Conservation (phyloP, 345 rosid species). For the Eutrema yunnanense region DNA sequence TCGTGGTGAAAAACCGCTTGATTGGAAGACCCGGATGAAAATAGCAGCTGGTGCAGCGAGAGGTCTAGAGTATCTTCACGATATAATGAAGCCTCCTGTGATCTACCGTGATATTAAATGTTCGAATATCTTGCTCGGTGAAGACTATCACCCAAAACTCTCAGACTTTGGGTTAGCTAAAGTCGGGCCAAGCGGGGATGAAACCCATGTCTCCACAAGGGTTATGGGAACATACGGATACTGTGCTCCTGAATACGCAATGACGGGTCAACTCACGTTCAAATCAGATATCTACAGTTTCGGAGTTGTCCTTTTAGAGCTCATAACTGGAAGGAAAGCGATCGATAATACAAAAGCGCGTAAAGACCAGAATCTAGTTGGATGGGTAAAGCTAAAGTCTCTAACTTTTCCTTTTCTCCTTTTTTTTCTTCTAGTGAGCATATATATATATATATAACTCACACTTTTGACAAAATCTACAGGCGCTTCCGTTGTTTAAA, state of each 20-base stretch:
- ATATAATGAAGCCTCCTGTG: slow-evolving; percentile 60
- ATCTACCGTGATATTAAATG: slow-evolving; percentile 84
- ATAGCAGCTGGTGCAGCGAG: slow-evolving; percentile 82
- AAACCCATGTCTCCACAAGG: slow-evolving; percentile 86
- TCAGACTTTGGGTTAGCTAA: slow-evolving; percentile 81
- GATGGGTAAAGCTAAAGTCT: slow-evolving; percentile 53
- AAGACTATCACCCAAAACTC: slow-evolving; percentile 38
- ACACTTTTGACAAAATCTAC: slow-evolving; percentile 11
- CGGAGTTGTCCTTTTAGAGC: slow-evolving; percentile 78
- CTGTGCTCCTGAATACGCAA: slow-evolving; percentile 42
- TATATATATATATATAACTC: not conserved
- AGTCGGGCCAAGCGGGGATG: slow-evolving; percentile 81
- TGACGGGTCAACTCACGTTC: slow-evolving; percentile 76
- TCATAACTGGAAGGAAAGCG: slow-evolving; percentile 80
- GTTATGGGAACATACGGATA: slow-evolving; percentile 95
- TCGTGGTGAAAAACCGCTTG: slow-evolving; percentile 35
- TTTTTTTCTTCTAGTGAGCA: not conserved
- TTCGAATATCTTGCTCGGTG: slow-evolving; percentile 67
- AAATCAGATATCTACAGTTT: slow-evolving; percentile 87
- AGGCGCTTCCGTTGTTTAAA: slow-evolving; percentile 82
- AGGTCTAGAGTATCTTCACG: slow-evolving; percentile 78
- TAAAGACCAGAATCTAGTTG: slow-evolving; percentile 58
- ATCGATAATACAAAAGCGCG: slow-evolving; percentile 40
- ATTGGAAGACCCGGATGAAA: slow-evolving; percentile 70
- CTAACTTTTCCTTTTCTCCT: not conserved